phyloP scores from a whole-genome alignment of 1,284 basidiomycete species.

The Ganoderma leucocontextum region DNA sequence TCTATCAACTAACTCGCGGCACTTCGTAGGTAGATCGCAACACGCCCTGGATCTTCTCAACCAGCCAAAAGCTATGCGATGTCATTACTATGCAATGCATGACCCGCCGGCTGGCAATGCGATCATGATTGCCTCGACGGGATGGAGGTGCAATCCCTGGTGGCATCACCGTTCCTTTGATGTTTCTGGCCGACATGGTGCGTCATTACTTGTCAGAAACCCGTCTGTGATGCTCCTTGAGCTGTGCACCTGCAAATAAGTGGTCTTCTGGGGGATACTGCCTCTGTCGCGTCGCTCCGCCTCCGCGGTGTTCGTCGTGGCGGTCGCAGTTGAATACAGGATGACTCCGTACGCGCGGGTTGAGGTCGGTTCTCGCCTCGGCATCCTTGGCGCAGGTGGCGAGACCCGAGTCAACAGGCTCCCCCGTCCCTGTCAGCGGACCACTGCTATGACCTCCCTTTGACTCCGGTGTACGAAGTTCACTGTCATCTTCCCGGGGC shows the following conservation, averaged over 20 bases:
- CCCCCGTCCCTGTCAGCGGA: neutral
- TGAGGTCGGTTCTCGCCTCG: neutral
- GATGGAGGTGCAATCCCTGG: neutral
- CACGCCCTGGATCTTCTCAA: neutral
- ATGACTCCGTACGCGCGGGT: neutral
- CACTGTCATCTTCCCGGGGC: neutral
- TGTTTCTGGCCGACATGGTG: neutral
- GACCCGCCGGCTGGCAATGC: neutral
- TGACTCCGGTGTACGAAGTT: neutral
- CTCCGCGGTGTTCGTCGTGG: neutral
- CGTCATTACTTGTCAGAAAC: neutral
- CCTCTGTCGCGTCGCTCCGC: neutral
- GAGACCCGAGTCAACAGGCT: neutral
- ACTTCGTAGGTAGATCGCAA: neutral
- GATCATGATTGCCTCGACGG: neutral
- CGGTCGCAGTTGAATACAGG: neutral
- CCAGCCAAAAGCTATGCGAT: neutral
- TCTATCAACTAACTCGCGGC: neutral
- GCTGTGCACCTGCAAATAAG: neutral
- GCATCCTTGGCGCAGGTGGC: neutral
- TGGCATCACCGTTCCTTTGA: neutral
- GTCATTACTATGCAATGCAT: neutral
- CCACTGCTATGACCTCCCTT: neutral
- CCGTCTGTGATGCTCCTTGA: neutral
- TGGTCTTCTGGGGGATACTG: neutral